Percentiles rank a stretch among this genome's conserved stretches.
Conservation (phyloP, 2,329 filamentous ascomycete genomes). For the Truncatella angustata region DNA sequence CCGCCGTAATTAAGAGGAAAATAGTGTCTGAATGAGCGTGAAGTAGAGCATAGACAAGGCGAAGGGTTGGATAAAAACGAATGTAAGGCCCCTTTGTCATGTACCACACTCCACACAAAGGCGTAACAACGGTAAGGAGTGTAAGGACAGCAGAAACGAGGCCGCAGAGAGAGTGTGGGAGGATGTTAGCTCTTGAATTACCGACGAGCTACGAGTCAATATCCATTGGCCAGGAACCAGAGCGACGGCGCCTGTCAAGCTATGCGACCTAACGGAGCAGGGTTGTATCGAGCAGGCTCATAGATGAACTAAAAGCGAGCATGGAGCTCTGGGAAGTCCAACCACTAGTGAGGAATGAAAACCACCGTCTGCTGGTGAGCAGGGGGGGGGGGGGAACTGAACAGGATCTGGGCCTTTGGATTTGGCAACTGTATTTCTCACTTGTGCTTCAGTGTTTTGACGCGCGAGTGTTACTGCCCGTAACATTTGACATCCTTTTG, state of each 20-base stretch:
- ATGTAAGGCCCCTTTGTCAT: slow-evolving; percentile 8
- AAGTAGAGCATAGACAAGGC: background rate
- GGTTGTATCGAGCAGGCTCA: slow-evolving; percentile 17
- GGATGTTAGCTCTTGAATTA: slow-evolving; percentile 26
- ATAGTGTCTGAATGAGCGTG: slow-evolving; percentile 8
- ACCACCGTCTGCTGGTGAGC: background rate
- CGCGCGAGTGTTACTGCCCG: slow-evolving; percentile 2
- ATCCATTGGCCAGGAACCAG: slow-evolving; percentile 29
- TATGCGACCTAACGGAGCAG: slow-evolving; percentile 28
- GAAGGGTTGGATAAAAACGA: slow-evolving; percentile 12
- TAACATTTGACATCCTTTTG: slow-evolving; percentile 1
- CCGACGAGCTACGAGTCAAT: slow-evolving; percentile 15
- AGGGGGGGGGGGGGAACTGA: background rate
- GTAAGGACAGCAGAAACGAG: slow-evolving; percentile 18
- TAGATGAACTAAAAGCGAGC: slow-evolving; percentile 5
- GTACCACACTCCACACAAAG: slow-evolving; percentile 11
- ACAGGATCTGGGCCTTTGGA: background rate
- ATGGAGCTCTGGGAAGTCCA: slow-evolving; percentile 2
- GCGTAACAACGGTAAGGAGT: slow-evolving; percentile 12
- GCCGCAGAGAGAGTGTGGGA: slow-evolving; percentile 17
- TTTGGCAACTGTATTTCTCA: background rate
- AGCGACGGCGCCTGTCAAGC: slow-evolving; percentile 25
- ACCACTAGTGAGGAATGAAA: background rate
- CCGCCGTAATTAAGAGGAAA: slow-evolving; percentile 5
- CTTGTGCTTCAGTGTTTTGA: background rate